Percentiles rank a stretch among this genome's conserved stretches.
These are phyloP conservation scores for Nannochloropsis oceanica DNA, from an alignment of 108 stramenopile genomes.

Conservation along the genomic window DNA sequence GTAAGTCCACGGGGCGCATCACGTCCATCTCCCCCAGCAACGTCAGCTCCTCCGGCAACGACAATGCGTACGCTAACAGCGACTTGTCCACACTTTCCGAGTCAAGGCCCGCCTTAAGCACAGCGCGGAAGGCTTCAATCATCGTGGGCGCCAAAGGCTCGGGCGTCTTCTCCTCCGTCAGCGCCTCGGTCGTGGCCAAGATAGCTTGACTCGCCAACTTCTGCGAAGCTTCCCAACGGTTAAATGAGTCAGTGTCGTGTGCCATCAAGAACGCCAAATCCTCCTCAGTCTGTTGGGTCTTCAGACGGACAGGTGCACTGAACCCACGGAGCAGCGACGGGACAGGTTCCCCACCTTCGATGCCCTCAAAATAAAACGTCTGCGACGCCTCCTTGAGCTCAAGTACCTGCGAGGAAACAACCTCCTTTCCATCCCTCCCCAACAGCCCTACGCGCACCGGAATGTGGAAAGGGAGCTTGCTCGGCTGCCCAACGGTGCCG, in stretches of 20 bases:
- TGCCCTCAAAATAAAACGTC: constrained; percentile 57
- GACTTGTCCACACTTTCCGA: constrained; percentile 42
- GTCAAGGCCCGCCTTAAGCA: constrained; percentile 1
- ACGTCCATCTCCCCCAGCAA: constrained; percentile 51
- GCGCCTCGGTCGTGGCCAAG: not conserved
- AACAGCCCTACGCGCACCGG: constrained; percentile 78
- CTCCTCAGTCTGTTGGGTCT: constrained; percentile 43
- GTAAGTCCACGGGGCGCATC: constrained; percentile 52
- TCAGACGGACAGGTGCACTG: constrained; percentile 83
- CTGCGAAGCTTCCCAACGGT: constrained; percentile 76
- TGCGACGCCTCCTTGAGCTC: constrained; percentile 63
- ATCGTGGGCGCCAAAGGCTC: not conserved
- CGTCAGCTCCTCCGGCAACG: constrained; percentile 57
- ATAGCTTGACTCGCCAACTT: constrained; percentile 24
- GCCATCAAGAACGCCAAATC: constrained; percentile 61
- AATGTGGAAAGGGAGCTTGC: constrained; percentile 66
- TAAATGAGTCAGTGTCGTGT: constrained; percentile 76
- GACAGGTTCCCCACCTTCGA: constrained; percentile 44
- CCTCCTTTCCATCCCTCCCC: constrained; percentile 48
- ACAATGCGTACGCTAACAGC: constrained; percentile 62
- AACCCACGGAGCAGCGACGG: constrained; percentile 76
- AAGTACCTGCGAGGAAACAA: constrained; percentile 60
- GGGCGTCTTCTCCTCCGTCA: not conserved
- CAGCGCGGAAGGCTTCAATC: not conserved
- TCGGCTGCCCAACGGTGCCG: constrained; percentile 27